Conservation (phyloP, 441 rosid genomes). For the Erodium texanum region DNA sequence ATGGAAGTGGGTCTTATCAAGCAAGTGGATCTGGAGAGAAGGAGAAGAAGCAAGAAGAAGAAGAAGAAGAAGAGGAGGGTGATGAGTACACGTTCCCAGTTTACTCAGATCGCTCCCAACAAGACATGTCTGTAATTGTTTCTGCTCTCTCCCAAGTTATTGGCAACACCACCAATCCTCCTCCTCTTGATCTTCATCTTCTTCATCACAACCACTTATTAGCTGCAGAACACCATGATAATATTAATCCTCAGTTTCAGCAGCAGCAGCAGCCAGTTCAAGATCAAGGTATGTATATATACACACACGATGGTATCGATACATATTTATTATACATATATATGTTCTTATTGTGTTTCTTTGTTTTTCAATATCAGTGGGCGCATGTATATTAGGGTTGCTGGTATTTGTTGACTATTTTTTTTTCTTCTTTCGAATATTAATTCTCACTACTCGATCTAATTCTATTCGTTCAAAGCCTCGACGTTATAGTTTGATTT, state of each 20-base stretch:
- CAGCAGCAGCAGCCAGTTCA: constrained; percentile 3
- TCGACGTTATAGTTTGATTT: too few relatives aligned
- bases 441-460: too few relatives aligned
- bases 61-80: constrained; percentile 23
- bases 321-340: too few relatives aligned
- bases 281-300: not conserved
- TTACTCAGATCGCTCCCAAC: constrained; percentile 59
- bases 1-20: too few relatives aligned
- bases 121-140: constrained; percentile 55
- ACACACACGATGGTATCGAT: not conserved
- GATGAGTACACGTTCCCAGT: constrained; percentile 35
- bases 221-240: too few relatives aligned
- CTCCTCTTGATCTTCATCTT: not conserved
- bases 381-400: too few relatives aligned
- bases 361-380: too few relatives aligned
- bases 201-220: not conserved
- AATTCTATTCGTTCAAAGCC: too few relatives aligned
- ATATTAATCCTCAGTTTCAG: constrained; percentile 13
- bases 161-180: constrained; percentile 26
- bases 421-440: too few relatives aligned
- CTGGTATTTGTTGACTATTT: too few relatives aligned
- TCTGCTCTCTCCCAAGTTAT: constrained; percentile 78
- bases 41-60: constrained; percentile 2
- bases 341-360: too few relatives aligned
- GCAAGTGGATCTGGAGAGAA: not conserved